Evolutionary conservation across 2,329 filamentous ascomycete species (phyloP).

Genomic region (Nemania bipapillata): DNA sequence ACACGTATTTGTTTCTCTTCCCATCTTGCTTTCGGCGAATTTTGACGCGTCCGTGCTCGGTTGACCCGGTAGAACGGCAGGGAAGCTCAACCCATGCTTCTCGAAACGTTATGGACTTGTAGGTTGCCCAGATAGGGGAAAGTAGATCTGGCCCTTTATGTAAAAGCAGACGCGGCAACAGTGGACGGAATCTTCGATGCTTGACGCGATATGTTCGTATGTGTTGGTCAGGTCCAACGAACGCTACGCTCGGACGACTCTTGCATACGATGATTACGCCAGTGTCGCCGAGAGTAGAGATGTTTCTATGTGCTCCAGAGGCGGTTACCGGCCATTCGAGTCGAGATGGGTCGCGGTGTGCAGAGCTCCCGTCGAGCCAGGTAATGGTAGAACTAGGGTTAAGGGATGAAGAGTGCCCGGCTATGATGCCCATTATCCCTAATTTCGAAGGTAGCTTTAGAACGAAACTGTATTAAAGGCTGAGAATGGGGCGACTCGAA

Average conservation of each 20-base stretch:
- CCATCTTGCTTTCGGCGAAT: slow-evolving; percentile 21
- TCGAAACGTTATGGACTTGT: slow-evolving; percentile 13
- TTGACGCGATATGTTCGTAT: slow-evolving; percentile 27
- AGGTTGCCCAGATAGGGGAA: slow-evolving; percentile 31
- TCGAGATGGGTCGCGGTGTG: not conserved
- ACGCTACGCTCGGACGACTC: slow-evolving; percentile 17
- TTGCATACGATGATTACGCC: slow-evolving; percentile 18
- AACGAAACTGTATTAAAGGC: too few relatives aligned
- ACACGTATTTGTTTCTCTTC: slow-evolving; percentile 28
- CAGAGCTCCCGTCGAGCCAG: slow-evolving; percentile 18
- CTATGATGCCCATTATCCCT: not conserved
- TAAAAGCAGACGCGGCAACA: slow-evolving; percentile 20
- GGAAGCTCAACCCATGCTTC: slow-evolving; percentile 30
- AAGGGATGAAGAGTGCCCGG: not conserved
- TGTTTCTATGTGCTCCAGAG: not conserved
- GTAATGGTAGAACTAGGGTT: too few relatives aligned
- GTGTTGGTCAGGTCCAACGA: slow-evolving; percentile 26
- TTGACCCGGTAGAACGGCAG: slow-evolving; percentile 18
- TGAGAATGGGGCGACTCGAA: not conserved
- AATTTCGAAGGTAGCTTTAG: too few relatives aligned
- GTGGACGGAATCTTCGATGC: slow-evolving; percentile 19
- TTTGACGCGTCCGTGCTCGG: slow-evolving; percentile 24
- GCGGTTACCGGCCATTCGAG: slow-evolving; percentile 16
- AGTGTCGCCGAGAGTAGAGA: slow-evolving; percentile 12
- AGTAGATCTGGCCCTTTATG: slow-evolving; percentile 11